Evolutionary conservation across 805 yeast species (phyloP), one percentile per base, ranked within the genome.

Genomic region (Saccharomycopsis fibuligera): DNA sequence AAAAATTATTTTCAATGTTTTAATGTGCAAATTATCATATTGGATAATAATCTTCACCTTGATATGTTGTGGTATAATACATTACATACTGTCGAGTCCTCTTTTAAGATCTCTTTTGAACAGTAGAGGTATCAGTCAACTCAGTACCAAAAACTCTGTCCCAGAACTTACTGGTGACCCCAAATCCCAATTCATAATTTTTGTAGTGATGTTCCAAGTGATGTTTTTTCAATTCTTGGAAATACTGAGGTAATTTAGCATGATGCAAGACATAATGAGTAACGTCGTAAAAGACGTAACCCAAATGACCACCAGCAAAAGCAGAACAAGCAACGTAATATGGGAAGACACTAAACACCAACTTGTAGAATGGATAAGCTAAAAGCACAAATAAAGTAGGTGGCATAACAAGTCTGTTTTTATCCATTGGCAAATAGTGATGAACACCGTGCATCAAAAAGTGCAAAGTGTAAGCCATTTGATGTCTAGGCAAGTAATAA

Each of bases 201-300:
- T 91, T 90, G 73, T 93, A 93, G 64, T 93, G 99, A 67, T 93
- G 99, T 65, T 91, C 98, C 67, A 93, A 75, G 66, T 93, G 99
- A 63, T 88, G 83, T 44, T 85, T 86, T 68, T 93, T 93, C 61
- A 88, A 70, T 27, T 77, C 80, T 63, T 86, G 89, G 68, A 88
- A 70, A 62, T 73, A 84, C 36, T 69, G 60, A 22, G 99, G 99
- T 60, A 93, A 73, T 60, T 74, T 75, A 35, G 86, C 78, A 68
- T 93, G 99, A 64, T 93, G 99, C 62, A 93, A 69, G 61, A 86
- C 78, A 67, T 93, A 93, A 69, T 93, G 99, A n/a, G 95, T 85
- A 57, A 84, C 75, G 67, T 93, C 99, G 64, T 93, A 93, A 66
- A 80, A 68, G 59, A 91, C 81, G 69, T 93, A 93, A 47, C 99